These are phyloP conservation scores for Starmerella stigmatis DNA, from an alignment of 805 yeast genomes.

Conservation along the genomic window DNA sequence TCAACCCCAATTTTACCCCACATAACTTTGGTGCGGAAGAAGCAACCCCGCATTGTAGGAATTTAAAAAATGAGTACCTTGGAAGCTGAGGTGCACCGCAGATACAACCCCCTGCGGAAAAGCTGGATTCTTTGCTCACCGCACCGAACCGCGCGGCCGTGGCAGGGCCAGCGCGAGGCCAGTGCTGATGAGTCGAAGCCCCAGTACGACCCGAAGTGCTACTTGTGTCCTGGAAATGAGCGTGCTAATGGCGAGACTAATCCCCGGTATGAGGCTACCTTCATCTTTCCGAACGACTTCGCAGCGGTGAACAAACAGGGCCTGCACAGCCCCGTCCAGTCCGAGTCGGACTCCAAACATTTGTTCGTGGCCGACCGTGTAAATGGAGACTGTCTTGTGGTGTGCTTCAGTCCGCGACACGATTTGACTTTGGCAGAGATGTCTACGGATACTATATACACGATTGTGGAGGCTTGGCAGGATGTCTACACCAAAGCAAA, in stretches of 20 bases:
- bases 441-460: conserved; percentile 36
- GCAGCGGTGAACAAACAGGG: conserved; percentile 47
- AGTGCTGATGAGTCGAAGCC: conserved; percentile 38
- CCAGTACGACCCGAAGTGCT: conserved; percentile 53
- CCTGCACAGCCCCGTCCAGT: conserved; percentile 15
- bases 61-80: neutral
- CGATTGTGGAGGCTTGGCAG: conserved; percentile 55
- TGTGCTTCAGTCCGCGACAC: conserved; percentile 64
- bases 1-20: too few species aligned
- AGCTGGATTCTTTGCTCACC: conserved; percentile 66
- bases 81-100: conserved; percentile 38
- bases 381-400: conserved; percentile 57
- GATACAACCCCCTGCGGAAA: conserved; percentile 59
- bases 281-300: conserved; percentile 55
- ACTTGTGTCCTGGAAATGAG: conserved; percentile 59
- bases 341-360: conserved; percentile 29
- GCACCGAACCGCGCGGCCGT: conserved; percentile 66
- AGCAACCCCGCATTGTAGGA: neutral
- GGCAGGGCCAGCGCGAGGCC: conserved; percentile 66
- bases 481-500: conserved; percentile 38
- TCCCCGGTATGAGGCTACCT: conserved; percentile 49
- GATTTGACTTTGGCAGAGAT: conserved; percentile 55
- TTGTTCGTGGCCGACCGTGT: conserved; percentile 49
- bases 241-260: conserved; percentile 53
- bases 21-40: neutral